phyloP scores from a whole-genome alignment of 495 filamentous ascomycete genomes.

The Bombardia bombarda region DNA sequence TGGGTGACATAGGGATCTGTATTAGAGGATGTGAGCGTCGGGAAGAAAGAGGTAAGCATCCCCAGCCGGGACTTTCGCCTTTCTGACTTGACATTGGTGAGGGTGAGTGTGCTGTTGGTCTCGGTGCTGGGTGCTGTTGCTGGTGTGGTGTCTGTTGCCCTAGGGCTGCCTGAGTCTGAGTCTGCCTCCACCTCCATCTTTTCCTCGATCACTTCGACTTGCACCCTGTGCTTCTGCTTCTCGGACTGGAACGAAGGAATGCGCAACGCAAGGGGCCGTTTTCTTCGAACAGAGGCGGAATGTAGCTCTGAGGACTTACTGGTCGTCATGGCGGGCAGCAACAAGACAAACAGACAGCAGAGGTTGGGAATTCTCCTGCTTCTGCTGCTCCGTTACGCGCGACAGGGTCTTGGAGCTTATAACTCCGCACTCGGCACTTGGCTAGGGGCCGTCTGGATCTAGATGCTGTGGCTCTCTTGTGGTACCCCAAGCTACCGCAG shows the following conservation, averaged over 20 bases:
- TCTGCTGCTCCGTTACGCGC: no score
- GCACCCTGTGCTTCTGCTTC: not conserved
- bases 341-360: no score
- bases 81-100: not conserved
- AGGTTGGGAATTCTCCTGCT: no score
- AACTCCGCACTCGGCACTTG: no score
- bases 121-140: not conserved
- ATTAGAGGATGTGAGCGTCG: conserved; percentile 11
- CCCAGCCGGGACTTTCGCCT: conserved; percentile 9
- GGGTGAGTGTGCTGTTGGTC: no score
- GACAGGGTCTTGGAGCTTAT: no score
- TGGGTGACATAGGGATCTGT: conserved; percentile 5
- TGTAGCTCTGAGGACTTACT: conserved; percentile 25
- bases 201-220: not conserved
- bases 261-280: conserved; percentile 5
- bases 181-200: not conserved
- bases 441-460: no score
- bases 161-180: not conserved
- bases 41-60: conserved; percentile 8
- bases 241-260: not conserved
- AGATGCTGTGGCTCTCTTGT: no score
- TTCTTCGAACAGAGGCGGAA: no score
- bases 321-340: conserved; percentile 13
- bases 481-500: no score
- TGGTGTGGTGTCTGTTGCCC: not conserved